Evolutionary conservation across 805 yeast genomes (phyloP), one percentile per base, ranked within the genome.

Genomic region (Lachancea thermotolerans): DNA sequence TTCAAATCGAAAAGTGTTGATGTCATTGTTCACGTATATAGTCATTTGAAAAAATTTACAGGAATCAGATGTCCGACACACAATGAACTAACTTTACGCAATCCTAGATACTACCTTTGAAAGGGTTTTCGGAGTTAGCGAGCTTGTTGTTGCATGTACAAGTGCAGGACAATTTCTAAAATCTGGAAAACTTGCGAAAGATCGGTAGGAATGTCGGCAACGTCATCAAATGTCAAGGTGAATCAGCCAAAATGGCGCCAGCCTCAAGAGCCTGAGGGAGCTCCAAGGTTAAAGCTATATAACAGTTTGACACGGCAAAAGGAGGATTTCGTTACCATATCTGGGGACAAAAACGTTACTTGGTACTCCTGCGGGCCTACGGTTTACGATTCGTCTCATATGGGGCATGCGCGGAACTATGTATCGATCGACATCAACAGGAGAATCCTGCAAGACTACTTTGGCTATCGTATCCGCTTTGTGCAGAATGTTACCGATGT

Each of bases 321-420:
- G 60, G 85, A 78, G 33, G 83, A 73, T 46, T 91, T 93, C 57
- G 65, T 80, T n/a, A 95, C 98, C 2, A 66, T 71, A 46, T 68
- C 71, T 25, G 76, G 77, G 2, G 61, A 60, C 31, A 76, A 77
- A 49, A 77, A 75, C 48, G 85, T 93, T 41, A 76, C 89, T 0
- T 93, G 99, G 99, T 93, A 93, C 70, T 85, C 89, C 47, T 93
- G 99, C 75, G 99, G 99, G 5, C 99, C 99, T 10, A 93, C 99
- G 0, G 99, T 93, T 12, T 93, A 93, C 61, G 96, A 93, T 66
- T 80, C 93, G 30, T 79, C 90, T 42, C 99, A 93, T 62, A 89
- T 93, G 97, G 99, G 99, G 17, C 99, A 93, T 65, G 99, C 99
- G 11, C 75, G 99, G 66, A 93, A 93, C 68, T 93, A 93, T 59